Conservation (phyloP, 495 filamentous ascomycete species). For the Clavariopsis aquatica region DNA sequence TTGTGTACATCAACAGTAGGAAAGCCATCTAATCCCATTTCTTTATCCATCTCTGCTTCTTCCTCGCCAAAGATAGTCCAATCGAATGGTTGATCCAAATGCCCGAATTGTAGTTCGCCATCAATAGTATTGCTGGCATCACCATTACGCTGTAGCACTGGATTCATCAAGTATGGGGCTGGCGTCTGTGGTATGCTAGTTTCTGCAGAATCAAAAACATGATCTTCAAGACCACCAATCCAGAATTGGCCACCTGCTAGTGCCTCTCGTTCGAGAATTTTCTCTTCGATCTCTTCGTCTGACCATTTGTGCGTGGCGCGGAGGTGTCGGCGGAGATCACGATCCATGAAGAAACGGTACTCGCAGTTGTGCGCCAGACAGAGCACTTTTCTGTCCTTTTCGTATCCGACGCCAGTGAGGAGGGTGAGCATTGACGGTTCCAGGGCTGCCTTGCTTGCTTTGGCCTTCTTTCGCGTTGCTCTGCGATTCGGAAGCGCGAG, state of each 20-base stretch:
- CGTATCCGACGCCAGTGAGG: conserved; percentile 64
- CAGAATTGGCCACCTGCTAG: conserved; percentile 48
- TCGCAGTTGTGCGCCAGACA: conserved; percentile 59
- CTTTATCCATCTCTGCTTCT: conserved; percentile 19
- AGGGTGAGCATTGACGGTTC: conserved; percentile 32
- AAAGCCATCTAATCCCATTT: conserved; percentile 16
- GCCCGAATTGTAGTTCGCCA: background rate
- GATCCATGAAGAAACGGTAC: conserved; percentile 64
- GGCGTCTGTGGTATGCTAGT: conserved; percentile 8
- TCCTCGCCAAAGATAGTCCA: conserved; percentile 2
- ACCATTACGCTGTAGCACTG: background rate
- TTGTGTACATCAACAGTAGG: conserved; percentile 15
- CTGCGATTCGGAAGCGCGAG: conserved; percentile 54
- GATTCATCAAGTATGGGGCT: conserved; percentile 6
- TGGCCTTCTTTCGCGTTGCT: conserved; percentile 3
- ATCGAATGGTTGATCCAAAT: background rate
- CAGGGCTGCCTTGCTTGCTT: conserved; percentile 3
- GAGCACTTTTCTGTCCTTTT: conserved; percentile 56
- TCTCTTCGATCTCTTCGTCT: conserved; percentile 54
- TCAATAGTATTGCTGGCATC: background rate
- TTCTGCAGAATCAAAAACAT: conserved; percentile 4
- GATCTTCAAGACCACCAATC: conserved; percentile 43
- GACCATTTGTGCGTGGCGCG: conserved; percentile 51
- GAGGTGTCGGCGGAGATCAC: conserved; percentile 69
- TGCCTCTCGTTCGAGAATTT: conserved; percentile 38